phyloP scores from a whole-genome alignment of 495 filamentous ascomycete genomes.

The Xylaria palmicola region DNA sequence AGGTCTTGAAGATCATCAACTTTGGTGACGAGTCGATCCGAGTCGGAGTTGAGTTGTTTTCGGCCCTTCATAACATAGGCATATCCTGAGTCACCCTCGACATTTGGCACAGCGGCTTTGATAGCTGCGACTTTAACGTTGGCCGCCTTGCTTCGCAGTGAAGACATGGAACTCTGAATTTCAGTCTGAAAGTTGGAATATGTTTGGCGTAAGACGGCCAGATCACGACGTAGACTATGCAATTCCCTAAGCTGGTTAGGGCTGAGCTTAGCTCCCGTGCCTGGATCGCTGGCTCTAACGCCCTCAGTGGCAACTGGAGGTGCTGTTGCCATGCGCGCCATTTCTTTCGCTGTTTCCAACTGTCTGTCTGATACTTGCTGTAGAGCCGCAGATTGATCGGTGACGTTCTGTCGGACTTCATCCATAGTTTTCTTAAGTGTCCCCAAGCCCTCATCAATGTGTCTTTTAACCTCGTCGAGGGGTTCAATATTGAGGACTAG shows the following conservation, averaged over 20 bases:
- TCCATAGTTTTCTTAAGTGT: conserved; percentile 77
- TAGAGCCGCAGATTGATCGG: conserved; percentile 74
- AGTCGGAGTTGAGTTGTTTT: conserved; percentile 77
- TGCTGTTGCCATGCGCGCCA: conserved; percentile 74
- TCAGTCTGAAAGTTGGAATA: conserved; percentile 88
- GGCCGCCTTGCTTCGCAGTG: conserved; percentile 74
- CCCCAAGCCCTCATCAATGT: conserved; percentile 91
- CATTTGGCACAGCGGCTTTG: conserved; percentile 60
- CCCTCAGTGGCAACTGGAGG: conserved; percentile 52
- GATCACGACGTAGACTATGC: conserved; percentile 80
- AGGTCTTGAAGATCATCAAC: conserved; percentile 96
- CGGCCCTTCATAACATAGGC: conserved; percentile 82
- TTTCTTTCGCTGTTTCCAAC: conserved; percentile 85
- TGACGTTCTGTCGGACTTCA: conserved; percentile 72
- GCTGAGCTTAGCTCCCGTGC: conserved; percentile 37
- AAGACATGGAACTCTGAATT: conserved; percentile 81
- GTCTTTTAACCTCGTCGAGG: conserved; percentile 94
- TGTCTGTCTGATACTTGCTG: conserved; percentile 90
- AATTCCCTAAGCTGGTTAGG: conserved; percentile 67
- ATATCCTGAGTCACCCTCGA: conserved; percentile 71
- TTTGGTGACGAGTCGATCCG: conserved; percentile 80
- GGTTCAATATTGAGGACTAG: conserved; percentile 90
- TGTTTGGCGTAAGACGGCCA: conserved; percentile 90
- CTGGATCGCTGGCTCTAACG: conserved; percentile 27
- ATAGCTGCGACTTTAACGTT: conserved; percentile 74